Percentiles rank a stretch among this genome's conserved stretches.
phyloP scores from a whole-genome alignment of 768 basidiomycete genomes.

The Boletellus sp. region DNA sequence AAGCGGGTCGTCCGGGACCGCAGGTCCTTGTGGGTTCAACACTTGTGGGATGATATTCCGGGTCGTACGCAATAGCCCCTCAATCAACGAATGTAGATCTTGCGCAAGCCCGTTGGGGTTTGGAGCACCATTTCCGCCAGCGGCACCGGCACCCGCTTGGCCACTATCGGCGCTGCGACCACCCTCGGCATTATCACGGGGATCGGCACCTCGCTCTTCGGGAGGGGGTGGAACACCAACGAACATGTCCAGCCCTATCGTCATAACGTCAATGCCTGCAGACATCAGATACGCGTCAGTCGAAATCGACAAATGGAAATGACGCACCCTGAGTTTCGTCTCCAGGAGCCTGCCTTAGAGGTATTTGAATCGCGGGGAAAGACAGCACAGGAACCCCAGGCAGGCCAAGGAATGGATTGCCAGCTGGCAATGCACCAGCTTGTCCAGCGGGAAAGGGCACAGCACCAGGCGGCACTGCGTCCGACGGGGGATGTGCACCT shows the following conservation, averaged over 20 bases:
- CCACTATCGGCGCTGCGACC: constrained; percentile 1
- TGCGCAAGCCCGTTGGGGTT: constrained; percentile 18
- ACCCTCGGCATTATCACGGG: constrained; percentile 8
- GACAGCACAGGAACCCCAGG: constrained; percentile 28
- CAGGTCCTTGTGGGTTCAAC: constrained; percentile 13
- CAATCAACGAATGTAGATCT: constrained; percentile 26
- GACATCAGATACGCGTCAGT: constrained; percentile 14
- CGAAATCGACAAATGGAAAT: constrained; percentile 12
- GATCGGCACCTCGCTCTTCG: constrained; percentile 8
- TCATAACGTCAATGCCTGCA: constrained; percentile 28
- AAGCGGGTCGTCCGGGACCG: neutral
- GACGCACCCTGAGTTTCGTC: constrained; percentile 19
- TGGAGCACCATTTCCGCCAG: constrained; percentile 15
- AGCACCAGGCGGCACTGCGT: constrained; percentile 1
- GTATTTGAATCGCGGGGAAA: constrained; percentile 26
- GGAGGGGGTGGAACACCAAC: constrained; percentile 18
- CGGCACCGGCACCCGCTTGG: constrained; percentile 4
- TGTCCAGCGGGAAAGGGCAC: constrained; percentile 1
- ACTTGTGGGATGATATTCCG: constrained; percentile 23
- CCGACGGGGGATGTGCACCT: constrained; percentile 1
- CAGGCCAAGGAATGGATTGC: constrained; percentile 10
- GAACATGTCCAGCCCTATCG: constrained; percentile 42
- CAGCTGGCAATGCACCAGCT: constrained; percentile 1
- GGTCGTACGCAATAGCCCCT: constrained; percentile 25
- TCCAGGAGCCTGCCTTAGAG: constrained; percentile 15